These are phyloP conservation scores for Colletotrichum caudatum DNA, from an alignment of 2,329 filamentous ascomycete species.

Conservation along the genomic window DNA sequence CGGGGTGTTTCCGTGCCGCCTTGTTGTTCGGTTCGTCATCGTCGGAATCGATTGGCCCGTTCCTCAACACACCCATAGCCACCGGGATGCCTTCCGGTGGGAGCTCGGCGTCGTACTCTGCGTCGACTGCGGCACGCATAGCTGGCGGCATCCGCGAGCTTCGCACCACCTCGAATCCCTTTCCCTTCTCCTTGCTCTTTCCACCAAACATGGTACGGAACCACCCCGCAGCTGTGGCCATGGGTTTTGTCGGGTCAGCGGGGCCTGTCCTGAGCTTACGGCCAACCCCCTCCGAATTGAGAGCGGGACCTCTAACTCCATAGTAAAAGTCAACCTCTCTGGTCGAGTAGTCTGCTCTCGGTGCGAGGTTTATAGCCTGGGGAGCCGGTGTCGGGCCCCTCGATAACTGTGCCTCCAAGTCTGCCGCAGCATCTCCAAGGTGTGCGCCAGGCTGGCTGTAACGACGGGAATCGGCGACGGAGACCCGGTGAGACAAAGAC, in stretches of 20 bases:
- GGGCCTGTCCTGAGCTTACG: conserved; percentile 93
- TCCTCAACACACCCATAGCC: conserved; percentile 70
- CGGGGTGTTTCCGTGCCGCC: conserved; percentile 45
- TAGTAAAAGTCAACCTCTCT: conserved; percentile 98
- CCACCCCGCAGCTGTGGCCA: conserved; percentile 91
- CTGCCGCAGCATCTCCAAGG: conserved; percentile 52
- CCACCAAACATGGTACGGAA: conserved; percentile 82
- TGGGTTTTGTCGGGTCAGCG: conserved; percentile 91
- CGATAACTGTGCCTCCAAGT: conserved; percentile 56
- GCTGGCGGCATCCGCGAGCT: conserved; percentile 87
- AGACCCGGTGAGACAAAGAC: conserved; percentile 49
- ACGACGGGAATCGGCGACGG: conserved; percentile 52
- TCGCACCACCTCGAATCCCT: conserved; percentile 96
- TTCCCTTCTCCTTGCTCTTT: conserved; percentile 93
- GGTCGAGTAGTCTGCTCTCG: conserved; percentile 87
- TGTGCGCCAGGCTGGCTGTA: conserved; percentile 52
- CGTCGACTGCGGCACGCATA: conserved; percentile 67
- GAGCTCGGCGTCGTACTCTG: conserved; percentile 72
- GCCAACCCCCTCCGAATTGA: conserved; percentile 84
- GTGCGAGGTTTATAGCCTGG: conserved; percentile 59
- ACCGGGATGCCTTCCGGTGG: conserved; percentile 76
- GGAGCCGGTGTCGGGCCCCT: conserved; percentile 60
- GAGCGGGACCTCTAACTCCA: conserved; percentile 86
- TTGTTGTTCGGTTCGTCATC: conserved; percentile 60
- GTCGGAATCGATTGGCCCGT: conserved; percentile 74